Evolutionary conservation across 2,329 filamentous ascomycete species (phyloP).

Genomic region (Aspergillus proliferans): DNA sequence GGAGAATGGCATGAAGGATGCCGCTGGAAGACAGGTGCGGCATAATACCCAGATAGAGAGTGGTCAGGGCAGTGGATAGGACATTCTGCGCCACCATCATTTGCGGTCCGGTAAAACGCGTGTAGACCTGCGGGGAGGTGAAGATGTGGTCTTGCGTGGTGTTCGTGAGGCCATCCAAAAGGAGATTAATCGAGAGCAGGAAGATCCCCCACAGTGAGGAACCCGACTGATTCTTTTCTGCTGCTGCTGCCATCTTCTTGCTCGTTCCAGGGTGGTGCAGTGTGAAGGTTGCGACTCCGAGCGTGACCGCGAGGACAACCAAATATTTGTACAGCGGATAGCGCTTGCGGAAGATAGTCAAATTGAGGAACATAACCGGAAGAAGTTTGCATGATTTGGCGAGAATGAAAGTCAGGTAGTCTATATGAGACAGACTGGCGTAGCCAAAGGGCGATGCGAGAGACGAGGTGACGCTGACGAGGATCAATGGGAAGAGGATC

Average conservation of each 20-base stretch:
- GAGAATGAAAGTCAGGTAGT: slow-evolving; percentile 96
- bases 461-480: slow-evolving; percentile 81
- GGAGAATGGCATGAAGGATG: slow-evolving; percentile 59
- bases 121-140: slow-evolving; percentile 55
- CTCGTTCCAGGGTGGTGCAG: slow-evolving; percentile 66
- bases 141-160: slow-evolving; percentile 96
- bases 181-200: slow-evolving; percentile 77
- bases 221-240: slow-evolving; percentile 53
- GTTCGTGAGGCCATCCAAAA: slow-evolving; percentile 95
- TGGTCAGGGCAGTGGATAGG: slow-evolving; percentile 72
- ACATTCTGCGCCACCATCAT: slow-evolving; percentile 99
- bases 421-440: slow-evolving; percentile 83
- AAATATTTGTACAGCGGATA: slow-evolving; percentile 97
- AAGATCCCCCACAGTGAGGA: slow-evolving; percentile 66
- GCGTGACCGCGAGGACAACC: slow-evolving; percentile 83
- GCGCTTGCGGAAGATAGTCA: slow-evolving; percentile 78
- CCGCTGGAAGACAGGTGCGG: slow-evolving; percentile 71
- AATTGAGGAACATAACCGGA: slow-evolving; percentile 96
- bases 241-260: slow-evolving; percentile 45
- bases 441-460: slow-evolving; percentile 95
- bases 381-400: slow-evolving; percentile 97
- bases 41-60: slow-evolving; percentile 66
- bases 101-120: slow-evolving; percentile 80
- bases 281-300: slow-evolving; percentile 91
- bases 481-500: slow-evolving; percentile 71